phyloP scores from a whole-genome alignment of 495 filamentous ascomycete genomes.

The Aspergillus taichungensis region DNA sequence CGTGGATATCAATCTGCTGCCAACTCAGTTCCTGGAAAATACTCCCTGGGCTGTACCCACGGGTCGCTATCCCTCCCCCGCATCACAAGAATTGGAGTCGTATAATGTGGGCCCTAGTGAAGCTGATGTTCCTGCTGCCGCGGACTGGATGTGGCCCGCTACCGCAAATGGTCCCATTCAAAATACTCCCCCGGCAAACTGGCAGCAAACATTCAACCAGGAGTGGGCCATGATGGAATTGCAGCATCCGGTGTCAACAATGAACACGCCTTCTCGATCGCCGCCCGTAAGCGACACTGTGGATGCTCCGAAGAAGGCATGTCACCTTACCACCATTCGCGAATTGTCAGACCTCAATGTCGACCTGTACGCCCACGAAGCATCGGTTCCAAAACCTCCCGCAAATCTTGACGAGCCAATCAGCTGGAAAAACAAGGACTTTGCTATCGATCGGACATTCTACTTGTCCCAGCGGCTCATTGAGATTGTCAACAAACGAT shows the following conservation, averaged over 20 bases:
- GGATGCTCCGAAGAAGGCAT: background rate
- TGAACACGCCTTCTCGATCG: background rate
- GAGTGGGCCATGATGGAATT: constrained; percentile 4
- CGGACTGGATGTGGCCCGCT: constrained; percentile 1
- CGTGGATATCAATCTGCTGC: background rate
- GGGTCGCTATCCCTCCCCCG: background rate
- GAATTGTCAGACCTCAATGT: constrained; percentile 4
- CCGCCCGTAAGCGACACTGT: background rate
- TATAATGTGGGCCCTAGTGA: background rate
- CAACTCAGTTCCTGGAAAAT: background rate
- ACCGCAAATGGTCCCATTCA: background rate
- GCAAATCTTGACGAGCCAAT: background rate
- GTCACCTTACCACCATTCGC: constrained; percentile 3
- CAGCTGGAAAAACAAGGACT: constrained; percentile 8
- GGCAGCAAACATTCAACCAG: constrained; percentile 4
- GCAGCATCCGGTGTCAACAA: too few relatives aligned
- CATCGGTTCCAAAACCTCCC: constrained; percentile 2
- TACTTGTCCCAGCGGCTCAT: constrained; percentile 6
- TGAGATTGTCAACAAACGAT: constrained; percentile 3
- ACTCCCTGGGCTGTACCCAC: background rate
- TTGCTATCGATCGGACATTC: constrained; percentile 5
- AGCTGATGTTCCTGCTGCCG: background rate
- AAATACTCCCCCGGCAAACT: background rate
- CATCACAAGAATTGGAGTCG: background rate
- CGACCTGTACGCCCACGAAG: constrained; percentile 2